Evolutionary conservation across 2,329 filamentous ascomycete genomes (phyloP).

Genomic region (Exophiala dermatitidis): DNA sequence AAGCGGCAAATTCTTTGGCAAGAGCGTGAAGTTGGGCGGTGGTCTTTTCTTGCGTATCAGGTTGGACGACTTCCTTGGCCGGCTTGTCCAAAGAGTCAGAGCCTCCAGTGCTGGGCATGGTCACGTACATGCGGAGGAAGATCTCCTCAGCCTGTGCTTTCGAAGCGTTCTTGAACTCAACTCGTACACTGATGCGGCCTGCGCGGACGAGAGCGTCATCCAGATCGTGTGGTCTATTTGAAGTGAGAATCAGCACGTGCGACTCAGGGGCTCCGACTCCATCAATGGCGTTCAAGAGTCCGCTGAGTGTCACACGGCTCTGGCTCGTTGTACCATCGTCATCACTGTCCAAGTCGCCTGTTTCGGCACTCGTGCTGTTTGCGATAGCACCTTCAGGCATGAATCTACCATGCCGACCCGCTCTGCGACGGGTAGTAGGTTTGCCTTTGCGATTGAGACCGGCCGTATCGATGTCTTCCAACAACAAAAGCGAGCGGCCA

Average conservation of each 20-base stretch:
- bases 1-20: constrained; percentile 40
- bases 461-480: constrained; percentile 64
- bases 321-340: constrained; percentile 13
- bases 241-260: constrained; percentile 63
- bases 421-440: constrained; percentile 4
- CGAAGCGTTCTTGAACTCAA: constrained; percentile 46
- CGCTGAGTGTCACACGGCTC: constrained; percentile 60
- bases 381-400: constrained; percentile 1
- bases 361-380: background rate
- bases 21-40: constrained; percentile 32
- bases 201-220: constrained; percentile 68
- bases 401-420: background rate
- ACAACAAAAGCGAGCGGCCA: constrained; percentile 57
- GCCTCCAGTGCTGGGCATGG: constrained; percentile 8
- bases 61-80: background rate
- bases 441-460: constrained; percentile 40
- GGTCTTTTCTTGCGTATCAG: background rate
- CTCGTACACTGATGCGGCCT: constrained; percentile 63
- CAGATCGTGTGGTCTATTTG: constrained; percentile 65
- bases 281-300: constrained; percentile 76
- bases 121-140: constrained; percentile 30
- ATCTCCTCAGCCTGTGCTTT: constrained; percentile 29
- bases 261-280: constrained; percentile 74
- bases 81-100: too few relatives aligned
- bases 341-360: constrained; percentile 14